Evolutionary conservation across 2,329 filamentous ascomycete species (phyloP), one percentile per base, ranked within the genome.

Genomic region (Botryosphaeria dothidea): DNA sequence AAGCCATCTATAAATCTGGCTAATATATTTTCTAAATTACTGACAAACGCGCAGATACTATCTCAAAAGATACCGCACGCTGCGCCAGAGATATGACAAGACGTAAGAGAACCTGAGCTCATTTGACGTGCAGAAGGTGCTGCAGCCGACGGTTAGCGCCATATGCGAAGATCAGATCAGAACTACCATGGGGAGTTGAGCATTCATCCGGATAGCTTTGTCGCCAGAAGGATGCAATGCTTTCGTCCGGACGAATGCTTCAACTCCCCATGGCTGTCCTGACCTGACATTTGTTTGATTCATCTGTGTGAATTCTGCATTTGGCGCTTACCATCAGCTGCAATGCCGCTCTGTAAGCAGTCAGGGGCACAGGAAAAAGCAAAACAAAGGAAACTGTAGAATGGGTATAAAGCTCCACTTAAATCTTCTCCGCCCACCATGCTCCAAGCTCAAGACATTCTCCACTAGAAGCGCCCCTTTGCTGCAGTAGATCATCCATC

Each of bases 41-140:
- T 48, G 48, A 54, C 68, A 65, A 54, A 69, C 54, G 49, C 51
- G 51, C 76, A 96, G 92, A 75, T 96, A 96, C 79, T 96, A 95
- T 81, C 83, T 97, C 72, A 97, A 96, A 82, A 87, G 91, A 75
- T 97, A 97, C 81, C 89, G 94, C 71, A 88, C 92, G 27, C 80
- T 97, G 72, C 89, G 90, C 73, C 90, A 95, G 80, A 85, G 92
- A 74, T 97, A 97, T 80, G 85, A 88, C 68, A 77, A 73, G 52
- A 64, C 68, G 43, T 73, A 71, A 66, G 56, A 43, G 36, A 15
- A 29, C 46, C 27, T 15, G 17, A 29, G 27, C 38, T 58, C 38
- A 11, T 23, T 21, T 15, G 29, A n/a, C 19, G 8, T 45, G 41
- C 31, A 27, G 27, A 11, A 34, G 11, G 31, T 5, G 31, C 6